These are phyloP conservation scores for Cinchona pubescens DNA, from an alignment of 257 asterid genomes.

Conservation along the genomic window DNA sequence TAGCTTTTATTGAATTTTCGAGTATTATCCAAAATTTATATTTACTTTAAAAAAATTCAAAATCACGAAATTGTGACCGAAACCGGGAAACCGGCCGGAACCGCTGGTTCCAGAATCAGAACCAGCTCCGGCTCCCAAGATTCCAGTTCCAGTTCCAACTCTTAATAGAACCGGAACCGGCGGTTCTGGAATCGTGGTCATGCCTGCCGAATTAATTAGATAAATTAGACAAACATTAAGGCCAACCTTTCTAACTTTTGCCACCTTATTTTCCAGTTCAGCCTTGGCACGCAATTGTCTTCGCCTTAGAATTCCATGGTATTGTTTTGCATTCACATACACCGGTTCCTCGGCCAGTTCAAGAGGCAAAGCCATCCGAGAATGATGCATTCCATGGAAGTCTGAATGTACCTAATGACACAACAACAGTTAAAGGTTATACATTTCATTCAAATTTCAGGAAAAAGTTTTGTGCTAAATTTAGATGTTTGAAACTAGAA, in stretches of 20 bases:
- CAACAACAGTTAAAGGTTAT: background rate
- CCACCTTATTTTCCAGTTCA: constrained; percentile 50
- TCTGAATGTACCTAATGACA: constrained; percentile 30
- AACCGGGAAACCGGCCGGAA: too few relatives aligned
- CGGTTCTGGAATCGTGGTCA: too few relatives aligned
- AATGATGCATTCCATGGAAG: constrained; percentile 22
- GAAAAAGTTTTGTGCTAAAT: background rate
- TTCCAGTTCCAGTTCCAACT: too few relatives aligned
- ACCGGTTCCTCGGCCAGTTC: constrained; percentile 34
- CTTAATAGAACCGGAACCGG: too few relatives aligned
- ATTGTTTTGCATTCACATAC: constrained; percentile 60
- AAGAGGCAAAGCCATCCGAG: constrained; percentile 24
- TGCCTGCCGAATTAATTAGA: too few relatives aligned
- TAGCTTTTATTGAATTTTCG: too few relatives aligned
- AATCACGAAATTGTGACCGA: too few relatives aligned
- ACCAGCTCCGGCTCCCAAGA: too few relatives aligned
- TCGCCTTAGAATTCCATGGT: constrained; percentile 47
- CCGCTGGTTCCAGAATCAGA: too few relatives aligned
- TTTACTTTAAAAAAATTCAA: too few relatives aligned
- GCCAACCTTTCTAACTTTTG: constrained; percentile 51
- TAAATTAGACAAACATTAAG: background rate
- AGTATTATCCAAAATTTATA: too few relatives aligned
- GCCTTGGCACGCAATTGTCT: constrained; percentile 66
- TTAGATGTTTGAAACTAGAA: background rate
- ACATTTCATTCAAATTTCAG: background rate